phyloP scores from a whole-genome alignment of 371 early-diverging fungal genomes.

The Mortierella polycephala region DNA sequence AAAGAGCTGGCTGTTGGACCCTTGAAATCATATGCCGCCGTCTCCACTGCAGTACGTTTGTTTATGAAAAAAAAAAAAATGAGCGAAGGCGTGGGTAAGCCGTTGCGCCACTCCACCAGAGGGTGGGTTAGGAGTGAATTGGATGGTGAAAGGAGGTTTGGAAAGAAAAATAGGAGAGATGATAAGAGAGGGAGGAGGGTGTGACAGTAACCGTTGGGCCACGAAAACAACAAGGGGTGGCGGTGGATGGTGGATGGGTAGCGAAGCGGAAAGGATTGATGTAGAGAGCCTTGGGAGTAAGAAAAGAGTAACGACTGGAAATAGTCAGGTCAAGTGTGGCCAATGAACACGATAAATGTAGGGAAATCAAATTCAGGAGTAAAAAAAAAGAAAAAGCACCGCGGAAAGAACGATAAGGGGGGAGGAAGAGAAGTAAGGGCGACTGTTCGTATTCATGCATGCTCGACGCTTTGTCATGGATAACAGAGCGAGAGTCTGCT shows the following conservation, averaged over 20 bases:
- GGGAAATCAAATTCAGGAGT: background rate
- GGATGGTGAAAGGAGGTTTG: background rate
- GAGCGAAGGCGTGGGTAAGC: background rate
- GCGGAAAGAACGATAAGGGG: background rate
- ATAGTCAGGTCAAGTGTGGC: too few relatives aligned
- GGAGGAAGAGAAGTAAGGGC: background rate
- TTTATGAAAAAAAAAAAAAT: background rate
- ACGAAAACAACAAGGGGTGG: background rate
- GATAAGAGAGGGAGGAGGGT: background rate
- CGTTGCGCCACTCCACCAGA: background rate
- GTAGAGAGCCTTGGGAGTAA: too few relatives aligned
- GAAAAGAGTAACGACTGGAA: conserved; percentile 7
- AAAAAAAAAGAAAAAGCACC: background rate
- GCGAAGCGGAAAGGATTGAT: too few relatives aligned
- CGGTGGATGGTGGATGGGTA: background rate
- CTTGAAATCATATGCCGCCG: too few relatives aligned
- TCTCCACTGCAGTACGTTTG: too few relatives aligned
- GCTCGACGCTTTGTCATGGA: conserved; percentile 30
- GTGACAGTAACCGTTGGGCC: too few relatives aligned
- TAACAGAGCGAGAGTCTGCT: background rate
- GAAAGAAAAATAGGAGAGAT: background rate
- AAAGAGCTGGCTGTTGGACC: too few relatives aligned
- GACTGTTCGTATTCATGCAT: conserved; percentile 10
- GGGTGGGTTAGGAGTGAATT: background rate
- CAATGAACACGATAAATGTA: background rate